Conservation (phyloP, 495 filamentous ascomycete genomes). For the Talaromyces liani region DNA sequence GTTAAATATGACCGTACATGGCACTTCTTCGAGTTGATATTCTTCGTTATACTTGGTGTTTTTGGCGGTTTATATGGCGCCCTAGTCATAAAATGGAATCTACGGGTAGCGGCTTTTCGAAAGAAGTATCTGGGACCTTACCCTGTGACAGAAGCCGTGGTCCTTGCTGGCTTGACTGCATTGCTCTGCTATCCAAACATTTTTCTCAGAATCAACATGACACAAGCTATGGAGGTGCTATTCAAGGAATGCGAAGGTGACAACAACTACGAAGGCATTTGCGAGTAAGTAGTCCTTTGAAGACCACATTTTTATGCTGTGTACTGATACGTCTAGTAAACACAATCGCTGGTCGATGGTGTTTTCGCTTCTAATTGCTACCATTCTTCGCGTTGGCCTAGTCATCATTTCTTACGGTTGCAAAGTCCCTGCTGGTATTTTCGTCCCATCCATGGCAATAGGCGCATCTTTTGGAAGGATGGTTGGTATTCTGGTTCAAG, state of each 20-base stretch:
- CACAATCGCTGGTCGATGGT: conserved; percentile 73
- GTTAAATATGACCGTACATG: conserved; percentile 92
- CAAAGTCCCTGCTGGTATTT: conserved; percentile 96
- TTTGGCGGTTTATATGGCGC: conserved; percentile 96
- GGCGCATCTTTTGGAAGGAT: conserved; percentile 91
- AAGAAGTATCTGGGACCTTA: conserved; percentile 88
- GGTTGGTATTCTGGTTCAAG: conserved; percentile 89
- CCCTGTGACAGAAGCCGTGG: conserved; percentile 78
- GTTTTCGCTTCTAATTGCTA: conserved; percentile 70
- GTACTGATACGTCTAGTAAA: conserved; percentile 27
- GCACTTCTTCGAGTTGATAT: conserved; percentile 95
- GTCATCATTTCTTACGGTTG: conserved; percentile 98
- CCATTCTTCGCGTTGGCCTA: conserved; percentile 69
- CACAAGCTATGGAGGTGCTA: conserved; percentile 96
- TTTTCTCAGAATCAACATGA: conserved; percentile 97
- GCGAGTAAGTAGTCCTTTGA: conserved; percentile 50
- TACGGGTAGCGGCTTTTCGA: conserved; percentile 82
- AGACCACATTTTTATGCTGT: no score
- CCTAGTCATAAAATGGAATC: conserved; percentile 98
- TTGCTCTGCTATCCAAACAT: conserved; percentile 93
- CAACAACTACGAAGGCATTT: conserved; percentile 83
- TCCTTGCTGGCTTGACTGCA: conserved; percentile 77
- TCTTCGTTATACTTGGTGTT: conserved; percentile 84
- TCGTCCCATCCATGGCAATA: conserved; percentile 96
- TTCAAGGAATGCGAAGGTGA: conserved; percentile 92